Conservation (phyloP, 2,329 filamentous ascomycete species). For the Calonectria fujianensis region DNA sequence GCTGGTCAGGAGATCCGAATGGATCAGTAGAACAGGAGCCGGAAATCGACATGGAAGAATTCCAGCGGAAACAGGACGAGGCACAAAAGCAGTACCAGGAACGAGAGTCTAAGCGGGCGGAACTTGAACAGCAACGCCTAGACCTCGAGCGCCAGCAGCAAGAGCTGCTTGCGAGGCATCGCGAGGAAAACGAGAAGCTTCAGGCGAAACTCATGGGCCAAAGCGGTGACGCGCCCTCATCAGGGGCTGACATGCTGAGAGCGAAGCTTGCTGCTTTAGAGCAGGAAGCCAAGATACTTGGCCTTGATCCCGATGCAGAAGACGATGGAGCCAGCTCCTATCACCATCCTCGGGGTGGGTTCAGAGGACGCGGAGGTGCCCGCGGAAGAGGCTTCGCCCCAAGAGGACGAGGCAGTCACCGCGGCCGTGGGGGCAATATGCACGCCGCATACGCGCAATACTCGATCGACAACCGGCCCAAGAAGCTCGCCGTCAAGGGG, state of each 20-base stretch:
- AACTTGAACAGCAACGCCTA: slow-evolving; percentile 76
- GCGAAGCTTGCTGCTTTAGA: slow-evolving; percentile 84
- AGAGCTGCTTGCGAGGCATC: slow-evolving; percentile 77
- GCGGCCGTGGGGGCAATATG: slow-evolving; percentile 67
- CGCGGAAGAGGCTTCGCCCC: slow-evolving; percentile 55
- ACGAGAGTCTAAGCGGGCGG: slow-evolving; percentile 76
- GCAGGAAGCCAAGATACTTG: slow-evolving; percentile 81
- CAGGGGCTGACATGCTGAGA: slow-evolving; percentile 79
- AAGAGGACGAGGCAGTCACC: slow-evolving; percentile 63
- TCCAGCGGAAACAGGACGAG: slow-evolving; percentile 81
- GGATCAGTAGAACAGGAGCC: slow-evolving; percentile 62
- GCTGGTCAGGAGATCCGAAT: slow-evolving; percentile 51
- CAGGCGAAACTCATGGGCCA: slow-evolving; percentile 69
- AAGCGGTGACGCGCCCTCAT: slow-evolving; percentile 55
- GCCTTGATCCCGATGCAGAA: slow-evolving; percentile 75
- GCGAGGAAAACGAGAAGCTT: slow-evolving; percentile 80
- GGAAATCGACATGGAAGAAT: slow-evolving; percentile 81
- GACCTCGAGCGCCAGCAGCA: slow-evolving; percentile 80
- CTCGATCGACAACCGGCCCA: slow-evolving; percentile 85
- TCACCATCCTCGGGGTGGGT: slow-evolving; percentile 55
- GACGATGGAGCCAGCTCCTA: slow-evolving; percentile 62
- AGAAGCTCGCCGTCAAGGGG: slow-evolving; percentile 78
- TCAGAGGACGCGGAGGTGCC: slow-evolving; percentile 57
- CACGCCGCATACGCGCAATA: slow-evolving; percentile 77
- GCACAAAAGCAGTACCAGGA: slow-evolving; percentile 82